Conservation (phyloP, 176 grass and related monocot species). For the Lolium perenne region DNA sequence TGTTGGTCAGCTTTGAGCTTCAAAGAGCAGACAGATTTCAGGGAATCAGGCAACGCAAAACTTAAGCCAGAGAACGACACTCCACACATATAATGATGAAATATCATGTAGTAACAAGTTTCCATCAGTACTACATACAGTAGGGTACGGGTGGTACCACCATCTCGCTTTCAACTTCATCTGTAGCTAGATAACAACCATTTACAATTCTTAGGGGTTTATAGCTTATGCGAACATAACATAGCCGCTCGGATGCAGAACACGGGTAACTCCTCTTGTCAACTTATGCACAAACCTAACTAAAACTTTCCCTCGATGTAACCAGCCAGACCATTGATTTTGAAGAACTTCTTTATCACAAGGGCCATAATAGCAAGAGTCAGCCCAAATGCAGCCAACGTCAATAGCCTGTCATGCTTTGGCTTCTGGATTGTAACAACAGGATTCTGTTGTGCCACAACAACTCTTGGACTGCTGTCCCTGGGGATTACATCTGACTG, state of each 20-base stretch:
- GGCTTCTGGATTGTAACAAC: slow-evolving; percentile 58
- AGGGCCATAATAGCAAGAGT: slow-evolving; percentile 90
- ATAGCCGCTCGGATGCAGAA: neutral
- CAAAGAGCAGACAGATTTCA: neutral
- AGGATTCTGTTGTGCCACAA: slow-evolving; percentile 24
- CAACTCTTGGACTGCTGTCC: slow-evolving; percentile 46
- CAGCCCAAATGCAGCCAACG: slow-evolving; percentile 77
- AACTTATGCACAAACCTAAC: slow-evolving; percentile 51
- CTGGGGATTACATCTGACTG: slow-evolving; percentile 34
- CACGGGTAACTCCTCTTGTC: slow-evolving; percentile 24
- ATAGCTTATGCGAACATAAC: slow-evolving; percentile 24
- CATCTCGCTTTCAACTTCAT: slow-evolving; percentile 24
- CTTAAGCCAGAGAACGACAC: neutral
- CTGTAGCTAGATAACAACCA: slow-evolving; percentile 45
- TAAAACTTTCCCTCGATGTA: slow-evolving; percentile 77
- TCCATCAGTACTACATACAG: slow-evolving; percentile 52
- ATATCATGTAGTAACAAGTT: neutral
- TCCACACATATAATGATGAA: slow-evolving; percentile 10
- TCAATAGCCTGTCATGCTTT: slow-evolving; percentile 76
- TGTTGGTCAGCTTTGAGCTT: too few relatives aligned
- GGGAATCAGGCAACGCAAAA: neutral
- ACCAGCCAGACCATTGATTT: slow-evolving; percentile 67
- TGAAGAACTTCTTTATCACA: slow-evolving; percentile 87
- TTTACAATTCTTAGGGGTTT: slow-evolving; percentile 47
- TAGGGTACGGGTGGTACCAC: slow-evolving; percentile 4